Evolutionary conservation across 2,329 filamentous ascomycete genomes (phyloP), one percentile per base, ranked within the genome.

Genomic region (Ambrosiella cleistominuta): DNA sequence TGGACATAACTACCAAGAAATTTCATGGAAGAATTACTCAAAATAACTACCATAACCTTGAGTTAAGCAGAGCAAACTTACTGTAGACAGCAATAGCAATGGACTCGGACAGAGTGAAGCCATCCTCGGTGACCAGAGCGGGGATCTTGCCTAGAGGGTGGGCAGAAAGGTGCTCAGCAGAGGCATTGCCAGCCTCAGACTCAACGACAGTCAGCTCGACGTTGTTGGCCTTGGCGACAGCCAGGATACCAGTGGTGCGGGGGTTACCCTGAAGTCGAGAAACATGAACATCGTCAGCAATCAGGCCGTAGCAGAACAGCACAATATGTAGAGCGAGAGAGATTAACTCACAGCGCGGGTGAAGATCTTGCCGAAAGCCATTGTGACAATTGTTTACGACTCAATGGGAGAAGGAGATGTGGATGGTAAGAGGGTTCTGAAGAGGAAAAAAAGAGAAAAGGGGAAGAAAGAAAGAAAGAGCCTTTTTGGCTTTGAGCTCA

Each of bases 321-420:
- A 59, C 57, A 50, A 58, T 60, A 57, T 56, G 40, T 50, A 57
- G 56, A 59, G 63, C 57, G 17, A 61, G 61, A 60, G 57, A 64
- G 59, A 62, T 54, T 40, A 15, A 60, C 72, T 66, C 83, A 95
- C 91, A 76, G 81, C 71, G 73, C 80, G 82, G 71, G 85, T 86
- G 82, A 93, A 97, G 70, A 98, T 82, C 80, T 95, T 98, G 77
- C 93, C 93, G 81, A 98, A 97, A 71, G 87, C 80, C 86, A 95
- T 94, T 73, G 80, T 88, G 77, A 71, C 68, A 69, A 67, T 52
- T 57, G 58, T 59, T 59, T 57, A 58, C 59, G 56, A 60, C 56
- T 62, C 52, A 56, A 57, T n/a, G 52, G 53, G 59, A 56, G 51
- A 57, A 58, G 62, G 58, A 60, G 62, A 64, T 59, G 61, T 57